Evolutionary conservation across 2,329 filamentous ascomycete species (phyloP), one percentile per base, ranked within the genome.

Genomic region (Chrysosporium keratinophilum): DNA sequence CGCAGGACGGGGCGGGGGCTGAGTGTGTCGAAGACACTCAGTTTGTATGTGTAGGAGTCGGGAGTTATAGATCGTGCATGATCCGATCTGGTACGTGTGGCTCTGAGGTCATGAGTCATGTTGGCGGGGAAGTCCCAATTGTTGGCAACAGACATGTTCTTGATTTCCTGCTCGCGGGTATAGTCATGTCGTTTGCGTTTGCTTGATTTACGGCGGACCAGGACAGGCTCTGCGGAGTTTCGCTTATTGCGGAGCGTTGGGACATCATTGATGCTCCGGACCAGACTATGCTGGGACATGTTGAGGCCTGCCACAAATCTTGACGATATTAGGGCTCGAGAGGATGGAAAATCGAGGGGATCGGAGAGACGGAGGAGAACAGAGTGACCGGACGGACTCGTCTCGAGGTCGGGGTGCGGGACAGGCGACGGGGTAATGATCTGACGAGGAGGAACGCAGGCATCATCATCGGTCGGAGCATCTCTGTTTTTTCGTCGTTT

Each of bases 131-230:
- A 19, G 78, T 67, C 75, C 75, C 75, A 78, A 55, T 80, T 78
- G 44, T 81, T 74, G 31, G 33, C 76, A 74, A 56, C 83, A 78
- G 46, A 86, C 85, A 96, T 87, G 52, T 87, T 83, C 65, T 84
- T 87, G 64, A 96, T 89, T 70, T 95, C 88, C 58, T 87, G 87
- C 69, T 95, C 90, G 54, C 91, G 80, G 55, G 85, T 78, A 65
- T 82, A 80, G 58, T 94, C 87, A 58, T 85, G 78, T 61, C 84
- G 83, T 63, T 84, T 83, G 62, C 84, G 81, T 71, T 87, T 94
- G 73, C 82, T 89, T 40, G 85, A 85, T 64, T 82, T 88, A 57
- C 84, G 83, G 56, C 83, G 80, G 50, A 80, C 70, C 28, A 84
- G 70, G 20, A 74, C 68, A 5, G 73, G 73, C 49, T 82, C 79